phyloP scores from a whole-genome alignment of 202 grass and related monocot genomes.

The Zoysia matrella region DNA sequence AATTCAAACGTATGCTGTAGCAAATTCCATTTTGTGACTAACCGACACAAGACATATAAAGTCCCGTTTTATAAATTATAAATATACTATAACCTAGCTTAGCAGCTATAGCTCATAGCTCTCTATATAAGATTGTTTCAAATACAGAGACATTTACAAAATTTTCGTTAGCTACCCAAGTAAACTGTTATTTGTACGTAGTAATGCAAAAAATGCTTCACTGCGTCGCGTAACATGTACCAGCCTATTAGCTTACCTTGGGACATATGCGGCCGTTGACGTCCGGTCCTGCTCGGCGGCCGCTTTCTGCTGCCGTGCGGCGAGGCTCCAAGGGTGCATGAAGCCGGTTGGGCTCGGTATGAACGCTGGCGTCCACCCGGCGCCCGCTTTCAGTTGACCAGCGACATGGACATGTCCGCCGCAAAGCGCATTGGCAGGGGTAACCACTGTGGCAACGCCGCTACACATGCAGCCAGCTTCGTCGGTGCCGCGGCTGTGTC shows the following conservation, averaged over 20 bases:
- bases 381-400: conserved; percentile 2
- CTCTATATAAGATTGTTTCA: too few species aligned
- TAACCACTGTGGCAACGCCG: background rate
- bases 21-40: too few species aligned
- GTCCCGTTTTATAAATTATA: background rate
- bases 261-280: background rate
- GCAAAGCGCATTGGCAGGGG: background rate
- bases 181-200: too few species aligned
- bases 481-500: background rate
- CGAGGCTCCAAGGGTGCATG: conserved; percentile 94
- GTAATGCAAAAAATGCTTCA: too few species aligned
- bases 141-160: too few species aligned
- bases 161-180: too few species aligned
- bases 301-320: conserved; percentile 91
- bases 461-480: background rate
- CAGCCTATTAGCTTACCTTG: conserved; percentile 44
- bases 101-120: background rate
- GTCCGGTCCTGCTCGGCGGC: conserved; percentile 50
- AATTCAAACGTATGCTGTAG: background rate
- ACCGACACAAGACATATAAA: background rate
- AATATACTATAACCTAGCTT: background rate
- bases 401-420: conserved; percentile 11
- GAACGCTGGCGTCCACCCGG: conserved; percentile 50
- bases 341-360: conserved; percentile 63
- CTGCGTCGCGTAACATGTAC: too few species aligned